phyloP scores from a whole-genome alignment of 371 early-diverging fungal genomes.

The Funneliformis caledonium region DNA sequence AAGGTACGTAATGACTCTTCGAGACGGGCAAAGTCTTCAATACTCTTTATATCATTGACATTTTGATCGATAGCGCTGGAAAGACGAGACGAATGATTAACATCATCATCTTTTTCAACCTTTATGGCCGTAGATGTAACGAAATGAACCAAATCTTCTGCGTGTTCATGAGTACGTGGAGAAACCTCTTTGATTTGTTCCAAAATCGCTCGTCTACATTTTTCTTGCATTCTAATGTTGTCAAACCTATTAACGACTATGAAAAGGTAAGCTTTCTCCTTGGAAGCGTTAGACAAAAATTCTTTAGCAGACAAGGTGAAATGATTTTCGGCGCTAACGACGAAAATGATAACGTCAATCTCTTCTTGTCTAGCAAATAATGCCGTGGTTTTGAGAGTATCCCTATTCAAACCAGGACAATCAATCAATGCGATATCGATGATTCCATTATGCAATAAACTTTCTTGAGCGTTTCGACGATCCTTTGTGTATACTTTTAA shows the following conservation, averaged over 20 bases:
- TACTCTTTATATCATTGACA: slow-evolving; percentile 50
- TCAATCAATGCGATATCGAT: slow-evolving; percentile 96
- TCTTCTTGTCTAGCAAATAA: slow-evolving; percentile 97
- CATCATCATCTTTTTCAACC: slow-evolving; percentile 37
- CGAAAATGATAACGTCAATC: slow-evolving; percentile 98
- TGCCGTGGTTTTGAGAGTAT: slow-evolving; percentile 94
- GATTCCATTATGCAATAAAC: slow-evolving; percentile 88
- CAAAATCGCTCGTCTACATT: slow-evolving; percentile 89
- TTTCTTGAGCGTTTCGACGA: slow-evolving; percentile 62
- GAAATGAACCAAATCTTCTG: slow-evolving; percentile 95
- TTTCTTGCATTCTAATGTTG: slow-evolving; percentile 89
- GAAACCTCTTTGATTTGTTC: slow-evolving; percentile 94
- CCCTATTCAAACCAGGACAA: slow-evolving; percentile 97
- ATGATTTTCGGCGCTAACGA: slow-evolving; percentile 97
- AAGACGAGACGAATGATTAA: slow-evolving; percentile 44
- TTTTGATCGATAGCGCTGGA: neutral
- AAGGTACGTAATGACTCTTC: slow-evolving; percentile 89
- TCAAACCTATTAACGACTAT: slow-evolving; percentile 98
- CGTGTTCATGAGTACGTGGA: slow-evolving; percentile 89
- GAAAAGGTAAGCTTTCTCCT: slow-evolving; percentile 98
- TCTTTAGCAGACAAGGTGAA: slow-evolving; percentile 96
- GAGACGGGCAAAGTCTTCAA: slow-evolving; percentile 75
- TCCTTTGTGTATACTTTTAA: slow-evolving; percentile 78
- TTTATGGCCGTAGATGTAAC: slow-evolving; percentile 78
- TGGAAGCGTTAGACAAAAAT: slow-evolving; percentile 92